Evolutionary conservation across 805 yeast species (phyloP), one percentile per base, ranked within the genome.

Genomic region (Metschnikowia henanensis): DNA sequence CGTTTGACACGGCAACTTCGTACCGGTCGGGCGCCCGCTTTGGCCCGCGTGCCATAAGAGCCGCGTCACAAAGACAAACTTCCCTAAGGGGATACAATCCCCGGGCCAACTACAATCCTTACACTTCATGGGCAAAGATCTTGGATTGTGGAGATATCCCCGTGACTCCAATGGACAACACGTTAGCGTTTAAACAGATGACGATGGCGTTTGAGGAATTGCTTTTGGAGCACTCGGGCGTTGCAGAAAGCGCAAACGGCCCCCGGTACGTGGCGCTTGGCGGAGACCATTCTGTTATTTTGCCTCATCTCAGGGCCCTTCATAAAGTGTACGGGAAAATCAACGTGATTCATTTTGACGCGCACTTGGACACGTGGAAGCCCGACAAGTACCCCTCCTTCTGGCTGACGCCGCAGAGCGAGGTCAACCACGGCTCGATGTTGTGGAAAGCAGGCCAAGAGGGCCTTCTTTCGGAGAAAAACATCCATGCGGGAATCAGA

Each of bases 341-440:
- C 38, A 80, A 87, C 18, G 81, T 87, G 29, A 77, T 87, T 43
- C 95, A 87, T 63, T 85, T 87, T 53, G 95, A 87, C 59, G 92
- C 94, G 12, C 95, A 87, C 65, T 72, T 87, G 52, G 95, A 87
- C 61, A 87, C 95, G 5, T 77, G 90, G 92, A 61, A 81, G 50
- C 94, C 95, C 9, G 72, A 77, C 47, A 76, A 81, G 59, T 86
- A 85, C 57, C 85, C 87, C 19, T 67, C 80, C 15, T 77, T 73
- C 56, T 79, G 84, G 84, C 71, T 69, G 53, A 69, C 80, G n/a
- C 73, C 75, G 29, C 76, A 74, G 53, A 68, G 77, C 32, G 80
- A 81, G 38, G 76, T 84, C 62, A 87, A 86, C 32, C 95, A 87
- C 58, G 95, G 95, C 5, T 82, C 94, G 6, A 85, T 87, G 91